phyloP scores from a whole-genome alignment of 2,329 filamentous ascomycete genomes.

The Pleurostoma richardsiae region DNA sequence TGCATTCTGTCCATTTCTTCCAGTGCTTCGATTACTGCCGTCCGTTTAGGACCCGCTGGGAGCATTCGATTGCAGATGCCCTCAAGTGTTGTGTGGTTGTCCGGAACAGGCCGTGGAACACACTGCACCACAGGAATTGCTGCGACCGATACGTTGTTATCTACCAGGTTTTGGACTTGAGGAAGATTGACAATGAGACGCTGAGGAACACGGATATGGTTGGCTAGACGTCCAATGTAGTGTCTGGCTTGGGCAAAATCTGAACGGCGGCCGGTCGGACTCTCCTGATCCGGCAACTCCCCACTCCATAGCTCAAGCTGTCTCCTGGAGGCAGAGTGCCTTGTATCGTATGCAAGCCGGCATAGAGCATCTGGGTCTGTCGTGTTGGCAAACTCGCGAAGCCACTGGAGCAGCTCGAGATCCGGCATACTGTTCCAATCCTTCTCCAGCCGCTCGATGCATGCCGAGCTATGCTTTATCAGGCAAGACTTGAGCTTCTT shows the following conservation, averaged over 20 bases:
- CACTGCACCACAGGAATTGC: conserved; percentile 8
- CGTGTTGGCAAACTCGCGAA: background rate
- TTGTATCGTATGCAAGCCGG: conserved; percentile 3
- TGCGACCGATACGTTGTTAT: conserved; percentile 16
- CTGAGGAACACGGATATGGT: conserved; percentile 31
- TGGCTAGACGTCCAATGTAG: conserved; percentile 37
- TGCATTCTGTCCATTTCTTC: conserved; percentile 19
- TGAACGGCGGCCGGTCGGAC: background rate
- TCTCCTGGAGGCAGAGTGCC: conserved; percentile 9
- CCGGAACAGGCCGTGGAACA: conserved; percentile 15
- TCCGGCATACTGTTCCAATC: background rate
- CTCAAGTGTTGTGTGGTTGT: conserved; percentile 20
- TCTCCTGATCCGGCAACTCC: conserved; percentile 3
- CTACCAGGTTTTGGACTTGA: conserved; percentile 23
- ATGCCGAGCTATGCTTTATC: background rate
- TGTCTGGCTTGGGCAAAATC: conserved; percentile 28
- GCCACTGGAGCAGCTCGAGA: conserved; percentile 2
- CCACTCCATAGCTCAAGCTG: background rate
- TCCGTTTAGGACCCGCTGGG: conserved; percentile 1
- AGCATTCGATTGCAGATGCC: conserved; percentile 27
- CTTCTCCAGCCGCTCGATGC: background rate
- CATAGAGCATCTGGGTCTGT: background rate
- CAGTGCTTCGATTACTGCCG: conserved; percentile 10
- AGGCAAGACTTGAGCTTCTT: background rate
- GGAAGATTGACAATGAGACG: conserved; percentile 27